Evolutionary conservation across 1,284 basidiomycete species (phyloP), one percentile per base, ranked within the genome.

Genomic region (Leccinum holopus): DNA sequence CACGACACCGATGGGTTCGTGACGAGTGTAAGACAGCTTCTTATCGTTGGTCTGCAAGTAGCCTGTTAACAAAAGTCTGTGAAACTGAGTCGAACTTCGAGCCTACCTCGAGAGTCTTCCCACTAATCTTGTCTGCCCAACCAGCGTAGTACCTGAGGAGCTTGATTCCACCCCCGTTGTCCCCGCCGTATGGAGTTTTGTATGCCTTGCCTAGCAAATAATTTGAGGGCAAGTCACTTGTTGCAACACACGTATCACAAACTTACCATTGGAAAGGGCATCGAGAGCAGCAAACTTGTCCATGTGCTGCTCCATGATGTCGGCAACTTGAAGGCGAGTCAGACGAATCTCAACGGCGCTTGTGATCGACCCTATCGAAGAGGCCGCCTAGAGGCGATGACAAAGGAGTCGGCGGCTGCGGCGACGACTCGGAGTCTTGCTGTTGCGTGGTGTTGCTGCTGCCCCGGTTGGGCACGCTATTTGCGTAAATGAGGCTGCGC

Each of bases 231-330:
- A 39, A 39, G 39, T 9, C 28, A 30, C 2, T 30, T 7, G 37
- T 9, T 25, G 32, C 7, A 16, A 28, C 10, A 21, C 60, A 35
- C 10, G 44, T 10, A 12, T 41, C n/a, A 9, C 44, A 41, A 51
- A 5, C 47, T 1, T 9, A 65, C 64, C 70, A 73, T 87, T 87
- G 76, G 87, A 86, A 70, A 90, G 80, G 12, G 85, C 77, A 75
- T 90, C 87, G 67, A 90, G 73, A 33, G 85, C 84, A 28, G 87
- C 83, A 63, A 92, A 79, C 69, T 85, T 83, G 66, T 88, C 87
- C 57, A 76, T 67, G 78, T 88, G 77, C 65, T 80, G 70, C 72
- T 91, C 87, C 75, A 92, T 85, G 56, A 89, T 78, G 49, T 84
- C 81, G 28, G 87, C 67, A 92, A 81, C 75, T 84, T 84, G 70